Conservation (phyloP, 306 rosid species). For the Cercis canadensis region DNA sequence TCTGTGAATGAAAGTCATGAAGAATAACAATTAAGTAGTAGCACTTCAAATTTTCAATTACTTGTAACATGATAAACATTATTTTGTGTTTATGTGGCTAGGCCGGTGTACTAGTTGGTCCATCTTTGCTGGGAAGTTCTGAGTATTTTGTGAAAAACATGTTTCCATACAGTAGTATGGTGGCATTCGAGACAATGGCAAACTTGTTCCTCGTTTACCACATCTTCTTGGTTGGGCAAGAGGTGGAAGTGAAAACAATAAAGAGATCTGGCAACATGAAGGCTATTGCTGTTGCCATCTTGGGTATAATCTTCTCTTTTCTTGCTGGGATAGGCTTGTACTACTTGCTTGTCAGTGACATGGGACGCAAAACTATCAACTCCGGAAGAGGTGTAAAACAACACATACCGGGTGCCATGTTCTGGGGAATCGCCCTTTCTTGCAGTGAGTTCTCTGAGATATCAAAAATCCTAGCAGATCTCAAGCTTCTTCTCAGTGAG, state of each 20-base stretch:
- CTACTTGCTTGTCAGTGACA: slow-evolving; percentile 39
- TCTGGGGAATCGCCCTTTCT: slow-evolving; percentile 48
- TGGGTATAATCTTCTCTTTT: slow-evolving; percentile 16
- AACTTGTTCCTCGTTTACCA: slow-evolving; percentile 43
- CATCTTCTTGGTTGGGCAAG: slow-evolving; percentile 46
- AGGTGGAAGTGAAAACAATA: slow-evolving; percentile 43
- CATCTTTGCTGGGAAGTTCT: slow-evolving; percentile 38
- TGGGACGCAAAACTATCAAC: slow-evolving; percentile 10
- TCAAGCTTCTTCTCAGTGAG: slow-evolving; percentile 47
- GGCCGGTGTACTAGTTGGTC: slow-evolving; percentile 49
- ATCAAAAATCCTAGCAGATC: slow-evolving; percentile 40
- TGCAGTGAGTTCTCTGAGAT: slow-evolving; percentile 49
- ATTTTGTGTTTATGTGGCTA: slow-evolving; percentile 10
- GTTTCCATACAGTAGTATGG: slow-evolving; percentile 26
- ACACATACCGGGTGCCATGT: slow-evolving; percentile 33
- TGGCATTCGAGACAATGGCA: slow-evolving; percentile 40
- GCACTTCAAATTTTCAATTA: not conserved
- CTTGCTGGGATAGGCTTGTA: slow-evolving; percentile 42
- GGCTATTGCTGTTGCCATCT: slow-evolving; percentile 25
- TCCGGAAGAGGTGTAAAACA: not conserved
- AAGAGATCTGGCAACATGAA: slow-evolving; percentile 20
- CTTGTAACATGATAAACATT: not conserved
- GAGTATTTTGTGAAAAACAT: accelerated
- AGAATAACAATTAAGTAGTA: no score
- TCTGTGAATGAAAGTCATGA: not conserved